Percentiles rank a stretch among this genome's conserved stretches.
phyloP scores from a whole-genome alignment of 306 rosid species.

The Clitoria ternatea region DNA sequence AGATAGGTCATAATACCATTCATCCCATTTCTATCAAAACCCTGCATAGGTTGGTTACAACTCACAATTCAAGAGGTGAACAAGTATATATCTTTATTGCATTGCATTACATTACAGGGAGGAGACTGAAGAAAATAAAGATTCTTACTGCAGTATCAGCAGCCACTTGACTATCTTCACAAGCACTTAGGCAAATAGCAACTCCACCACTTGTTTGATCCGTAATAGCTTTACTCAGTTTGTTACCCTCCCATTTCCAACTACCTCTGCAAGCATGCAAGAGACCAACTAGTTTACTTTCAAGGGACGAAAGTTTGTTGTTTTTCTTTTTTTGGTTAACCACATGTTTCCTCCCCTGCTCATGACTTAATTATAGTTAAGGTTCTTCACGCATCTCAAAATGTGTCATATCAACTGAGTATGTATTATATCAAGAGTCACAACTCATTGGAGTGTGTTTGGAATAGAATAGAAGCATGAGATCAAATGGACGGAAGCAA shows the following conservation, averaged over 20 bases:
- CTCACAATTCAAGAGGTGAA: not conserved
- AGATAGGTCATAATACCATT: constrained; percentile 62
- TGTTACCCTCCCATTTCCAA: constrained; percentile 15
- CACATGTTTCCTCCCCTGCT: too few relatives aligned
- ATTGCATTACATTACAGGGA: not conserved
- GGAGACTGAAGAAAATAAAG: not conserved
- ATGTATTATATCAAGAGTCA: too few relatives aligned
- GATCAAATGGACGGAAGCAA: constrained; percentile 23
- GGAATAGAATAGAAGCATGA: too few relatives aligned
- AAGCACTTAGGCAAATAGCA: constrained; percentile 66
- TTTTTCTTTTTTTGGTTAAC: too few relatives aligned
- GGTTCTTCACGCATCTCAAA: too few relatives aligned
- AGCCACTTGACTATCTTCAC: constrained; percentile 60
- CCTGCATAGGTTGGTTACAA: constrained; percentile 32
- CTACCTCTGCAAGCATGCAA: constrained; percentile 21
- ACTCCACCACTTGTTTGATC: constrained; percentile 58
- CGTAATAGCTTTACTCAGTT: not conserved
- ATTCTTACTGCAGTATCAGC: constrained; percentile 52
- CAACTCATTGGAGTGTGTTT: too few relatives aligned
- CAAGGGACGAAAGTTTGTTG: constrained; percentile 24
- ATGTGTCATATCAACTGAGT: too few relatives aligned
- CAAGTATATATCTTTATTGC: not conserved
- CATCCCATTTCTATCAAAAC: constrained; percentile 31
- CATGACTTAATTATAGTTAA: too few relatives aligned
- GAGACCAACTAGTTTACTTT: constrained; percentile 7